phyloP scores from a whole-genome alignment of 106 monocot genomes.

The Chionographis japonica region DNA sequence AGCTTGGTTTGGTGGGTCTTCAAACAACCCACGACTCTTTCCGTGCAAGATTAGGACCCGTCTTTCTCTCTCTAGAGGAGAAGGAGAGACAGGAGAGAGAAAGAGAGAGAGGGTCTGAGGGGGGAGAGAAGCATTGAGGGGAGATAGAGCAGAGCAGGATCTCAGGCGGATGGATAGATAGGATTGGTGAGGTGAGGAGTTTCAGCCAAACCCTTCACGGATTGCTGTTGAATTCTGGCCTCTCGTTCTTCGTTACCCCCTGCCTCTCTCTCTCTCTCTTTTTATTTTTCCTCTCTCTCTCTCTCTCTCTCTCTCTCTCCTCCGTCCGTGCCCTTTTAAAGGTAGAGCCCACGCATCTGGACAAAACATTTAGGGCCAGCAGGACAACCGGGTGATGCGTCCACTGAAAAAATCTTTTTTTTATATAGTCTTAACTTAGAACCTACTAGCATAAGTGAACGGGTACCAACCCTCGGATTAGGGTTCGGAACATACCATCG shows the following conservation, averaged over 20 bases:
- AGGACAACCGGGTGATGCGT: too few relatives aligned
- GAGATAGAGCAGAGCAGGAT: neutral
- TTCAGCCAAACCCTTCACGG: conserved; percentile 13
- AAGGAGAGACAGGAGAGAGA: neutral
- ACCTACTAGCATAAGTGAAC: too few relatives aligned
- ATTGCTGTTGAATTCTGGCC: conserved; percentile 48
- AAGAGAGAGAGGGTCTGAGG: neutral
- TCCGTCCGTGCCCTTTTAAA: too few relatives aligned
- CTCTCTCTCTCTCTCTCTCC: neutral
- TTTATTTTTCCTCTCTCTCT: conserved; percentile 22
- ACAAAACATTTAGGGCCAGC: too few relatives aligned
- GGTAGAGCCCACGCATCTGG: too few relatives aligned
- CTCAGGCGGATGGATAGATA: conserved; percentile 7
- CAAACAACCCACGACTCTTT: neutral
- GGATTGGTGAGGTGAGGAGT: conserved; percentile 2
- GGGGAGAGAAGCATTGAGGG: neutral
- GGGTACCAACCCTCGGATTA: too few relatives aligned
- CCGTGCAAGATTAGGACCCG: neutral
- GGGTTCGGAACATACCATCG: too few relatives aligned
- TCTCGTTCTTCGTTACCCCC: conserved; percentile 20
- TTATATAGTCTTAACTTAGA: too few relatives aligned
- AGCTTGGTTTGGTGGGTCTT: neutral
- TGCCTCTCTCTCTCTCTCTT: conserved; percentile 2
- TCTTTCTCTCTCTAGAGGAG: neutral
- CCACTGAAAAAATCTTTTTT: too few relatives aligned